phyloP scores from a whole-genome alignment of 1,139 yeast genomes.

The Candida tetrigidarum region DNA sequence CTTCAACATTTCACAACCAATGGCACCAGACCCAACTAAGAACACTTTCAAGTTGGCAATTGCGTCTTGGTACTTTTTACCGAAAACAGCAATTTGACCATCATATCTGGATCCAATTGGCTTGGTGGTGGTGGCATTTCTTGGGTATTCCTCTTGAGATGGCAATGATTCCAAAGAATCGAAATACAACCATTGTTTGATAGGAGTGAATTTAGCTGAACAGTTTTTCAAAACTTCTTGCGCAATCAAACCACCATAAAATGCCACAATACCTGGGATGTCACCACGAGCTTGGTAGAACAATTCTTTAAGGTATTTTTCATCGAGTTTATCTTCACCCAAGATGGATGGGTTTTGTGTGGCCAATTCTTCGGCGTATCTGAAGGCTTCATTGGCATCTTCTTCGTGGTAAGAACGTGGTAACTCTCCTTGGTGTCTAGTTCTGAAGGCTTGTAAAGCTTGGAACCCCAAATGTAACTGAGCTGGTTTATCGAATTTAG shows the following conservation, averaged over 20 bases:
- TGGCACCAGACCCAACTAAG: constrained; percentile 97
- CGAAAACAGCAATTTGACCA: constrained; percentile 92
- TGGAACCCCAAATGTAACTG: constrained; percentile 92
- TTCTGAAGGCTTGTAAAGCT: constrained; percentile 78
- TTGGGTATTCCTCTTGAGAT: constrained; percentile 52
- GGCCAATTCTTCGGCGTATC: constrained; percentile 63
- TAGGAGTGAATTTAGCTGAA: constrained; percentile 91
- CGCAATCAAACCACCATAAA: constrained; percentile 93
- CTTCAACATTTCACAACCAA: constrained; percentile 98
- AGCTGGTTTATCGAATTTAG: constrained; percentile 90
- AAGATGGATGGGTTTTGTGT: constrained; percentile 61
- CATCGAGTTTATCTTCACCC: constrained; percentile 63
- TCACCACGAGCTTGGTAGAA: constrained; percentile 92
- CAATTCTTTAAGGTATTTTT: constrained; percentile 68
- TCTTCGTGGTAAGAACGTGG: constrained; percentile 80
- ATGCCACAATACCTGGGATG: constrained; percentile 86
- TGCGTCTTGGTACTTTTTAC: constrained; percentile 71
- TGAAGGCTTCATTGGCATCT: constrained; percentile 73
- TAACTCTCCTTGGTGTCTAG: constrained; percentile 60
- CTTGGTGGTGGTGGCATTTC: constrained; percentile 72
- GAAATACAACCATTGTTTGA: constrained; percentile 89
- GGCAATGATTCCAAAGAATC: constrained; percentile 95
- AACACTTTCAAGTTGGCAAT: constrained; percentile 81
- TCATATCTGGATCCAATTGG: constrained; percentile 88
- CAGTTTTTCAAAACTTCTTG: constrained; percentile 96